Conservation (phyloP, 176 grass and related monocot genomes). For the Areca catechu region DNA sequence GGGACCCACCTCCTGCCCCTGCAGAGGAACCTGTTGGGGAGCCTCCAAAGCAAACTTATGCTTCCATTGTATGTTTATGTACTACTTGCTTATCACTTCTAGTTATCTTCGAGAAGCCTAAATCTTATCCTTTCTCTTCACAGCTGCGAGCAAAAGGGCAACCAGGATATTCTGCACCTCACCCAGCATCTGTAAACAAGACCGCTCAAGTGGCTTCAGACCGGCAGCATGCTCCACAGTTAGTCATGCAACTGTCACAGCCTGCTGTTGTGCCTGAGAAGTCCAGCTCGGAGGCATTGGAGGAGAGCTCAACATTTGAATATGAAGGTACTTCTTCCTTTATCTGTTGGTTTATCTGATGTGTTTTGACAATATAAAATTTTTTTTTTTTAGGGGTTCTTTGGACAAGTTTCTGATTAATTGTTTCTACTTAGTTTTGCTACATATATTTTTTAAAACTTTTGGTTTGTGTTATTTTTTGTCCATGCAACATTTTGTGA, state of each 20-base stretch:
- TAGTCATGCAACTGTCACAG: conserved; percentile 22
- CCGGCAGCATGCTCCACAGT: conserved; percentile 16
- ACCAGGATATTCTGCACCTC: conserved; percentile 13
- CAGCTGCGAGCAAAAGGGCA: conserved; percentile 48
- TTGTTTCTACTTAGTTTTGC: too few relatives aligned
- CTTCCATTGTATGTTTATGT: conserved; percentile 62
- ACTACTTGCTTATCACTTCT: too few relatives aligned
- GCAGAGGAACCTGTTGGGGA: conserved; percentile 56
- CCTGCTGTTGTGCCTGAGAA: conserved; percentile 39
- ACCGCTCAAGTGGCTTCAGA: conserved; percentile 21
- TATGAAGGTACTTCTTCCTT: conserved; percentile 55
- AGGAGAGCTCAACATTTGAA: conserved; percentile 39
- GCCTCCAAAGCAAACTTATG: conserved; percentile 78
- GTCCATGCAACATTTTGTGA: too few relatives aligned
- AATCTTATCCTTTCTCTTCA: not conserved
- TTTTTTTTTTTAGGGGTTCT: too few relatives aligned
- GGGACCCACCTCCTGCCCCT: conserved; percentile 34
- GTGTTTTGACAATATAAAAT: too few relatives aligned
- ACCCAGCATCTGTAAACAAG: conserved; percentile 34
- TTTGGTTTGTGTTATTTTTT: too few relatives aligned
- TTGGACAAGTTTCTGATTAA: too few relatives aligned
- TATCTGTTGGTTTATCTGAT: too few relatives aligned
- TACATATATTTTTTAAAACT: too few relatives aligned
- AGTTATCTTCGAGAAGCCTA: too few relatives aligned
- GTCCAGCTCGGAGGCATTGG: conserved; percentile 35